Evolutionary conservation across 225 moss, liverwort and hornwort genomes (phyloP).

Genomic region (Antitrichia curtipendula): DNA sequence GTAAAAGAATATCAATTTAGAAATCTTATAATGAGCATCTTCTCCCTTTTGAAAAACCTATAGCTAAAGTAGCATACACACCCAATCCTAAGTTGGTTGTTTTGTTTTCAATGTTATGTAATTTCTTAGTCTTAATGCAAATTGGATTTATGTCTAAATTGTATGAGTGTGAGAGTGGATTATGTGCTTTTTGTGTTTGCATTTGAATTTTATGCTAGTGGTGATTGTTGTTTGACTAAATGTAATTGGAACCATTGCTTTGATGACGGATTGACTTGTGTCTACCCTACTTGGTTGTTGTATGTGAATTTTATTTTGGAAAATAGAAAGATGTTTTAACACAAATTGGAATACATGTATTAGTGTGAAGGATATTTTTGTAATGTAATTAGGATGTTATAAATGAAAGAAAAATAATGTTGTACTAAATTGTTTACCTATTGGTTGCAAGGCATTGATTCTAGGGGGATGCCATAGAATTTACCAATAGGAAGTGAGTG

Average conservation of each 20-base stretch:
- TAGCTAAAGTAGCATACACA: fast-evolving
- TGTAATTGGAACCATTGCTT: background rate
- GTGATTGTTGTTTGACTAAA: background rate
- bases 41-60: background rate
- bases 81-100: background rate
- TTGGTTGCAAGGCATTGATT: background rate
- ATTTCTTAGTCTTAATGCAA: background rate
- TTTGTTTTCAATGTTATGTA: background rate
- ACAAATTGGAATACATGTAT: no score
- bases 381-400: background rate
- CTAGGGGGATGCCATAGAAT: background rate
- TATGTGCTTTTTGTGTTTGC: background rate
- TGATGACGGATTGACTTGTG: background rate
- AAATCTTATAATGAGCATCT: background rate
- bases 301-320: background rate
- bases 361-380: background rate
- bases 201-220: background rate
- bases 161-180: no score
- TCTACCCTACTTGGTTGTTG: background rate
- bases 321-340: background rate
- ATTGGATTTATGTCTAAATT: background rate
- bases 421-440: background rate
- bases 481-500: background rate
- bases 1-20: background rate
- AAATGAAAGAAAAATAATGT: background rate